Percentiles rank a stretch among this genome's conserved stretches.
Conservation (phyloP, 2,329 filamentous ascomycete genomes). For the Epichloe aotearoae region DNA sequence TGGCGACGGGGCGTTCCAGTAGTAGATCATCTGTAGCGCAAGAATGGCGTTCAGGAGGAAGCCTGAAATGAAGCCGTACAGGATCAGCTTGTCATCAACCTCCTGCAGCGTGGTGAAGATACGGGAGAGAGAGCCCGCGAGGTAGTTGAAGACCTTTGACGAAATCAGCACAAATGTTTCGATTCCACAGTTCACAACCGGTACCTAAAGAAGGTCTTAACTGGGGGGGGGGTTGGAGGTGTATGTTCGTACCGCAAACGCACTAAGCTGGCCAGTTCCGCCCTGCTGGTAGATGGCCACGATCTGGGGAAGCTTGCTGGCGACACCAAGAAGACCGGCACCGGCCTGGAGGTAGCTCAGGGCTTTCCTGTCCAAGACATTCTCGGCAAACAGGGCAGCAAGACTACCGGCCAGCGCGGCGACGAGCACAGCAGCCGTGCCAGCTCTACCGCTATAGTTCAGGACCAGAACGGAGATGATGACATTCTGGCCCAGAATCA, state of each 20-base stretch:
- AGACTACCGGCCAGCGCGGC: slow-evolving; percentile 58
- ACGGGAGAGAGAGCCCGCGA: slow-evolving; percentile 78
- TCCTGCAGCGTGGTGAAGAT: slow-evolving; percentile 98
- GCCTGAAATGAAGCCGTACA: slow-evolving; percentile 87
- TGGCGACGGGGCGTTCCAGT: slow-evolving; percentile 65
- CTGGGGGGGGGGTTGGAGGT: not conserved
- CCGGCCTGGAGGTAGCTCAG: slow-evolving; percentile 71
- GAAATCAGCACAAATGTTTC: not conserved
- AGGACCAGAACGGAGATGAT: slow-evolving; percentile 78
- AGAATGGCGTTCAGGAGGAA: slow-evolving; percentile 82
- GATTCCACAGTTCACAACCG: not conserved
- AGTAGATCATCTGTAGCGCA: slow-evolving; percentile 84
- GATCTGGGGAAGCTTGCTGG: slow-evolving; percentile 92
- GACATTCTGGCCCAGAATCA: slow-evolving; percentile 88
- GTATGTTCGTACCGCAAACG: slow-evolving; percentile 65
- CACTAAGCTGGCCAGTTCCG: slow-evolving; percentile 87
- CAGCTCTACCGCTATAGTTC: slow-evolving; percentile 59
- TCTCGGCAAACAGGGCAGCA: slow-evolving; percentile 56
- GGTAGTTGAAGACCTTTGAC: slow-evolving; percentile 88
- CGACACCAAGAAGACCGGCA: slow-evolving; percentile 69
- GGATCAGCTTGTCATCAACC: slow-evolving; percentile 89
- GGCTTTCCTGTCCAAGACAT: slow-evolving; percentile 49
- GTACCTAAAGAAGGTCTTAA: too few relatives aligned
- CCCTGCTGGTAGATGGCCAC: slow-evolving; percentile 71
- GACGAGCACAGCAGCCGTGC: slow-evolving; percentile 63